A percentile compares a stretch with the other conserved stretches of the same genome.
These are phyloP conservation scores for Letharia lupina DNA, from an alignment of 495 filamentous ascomycete genomes.

Conservation along the genomic window DNA sequence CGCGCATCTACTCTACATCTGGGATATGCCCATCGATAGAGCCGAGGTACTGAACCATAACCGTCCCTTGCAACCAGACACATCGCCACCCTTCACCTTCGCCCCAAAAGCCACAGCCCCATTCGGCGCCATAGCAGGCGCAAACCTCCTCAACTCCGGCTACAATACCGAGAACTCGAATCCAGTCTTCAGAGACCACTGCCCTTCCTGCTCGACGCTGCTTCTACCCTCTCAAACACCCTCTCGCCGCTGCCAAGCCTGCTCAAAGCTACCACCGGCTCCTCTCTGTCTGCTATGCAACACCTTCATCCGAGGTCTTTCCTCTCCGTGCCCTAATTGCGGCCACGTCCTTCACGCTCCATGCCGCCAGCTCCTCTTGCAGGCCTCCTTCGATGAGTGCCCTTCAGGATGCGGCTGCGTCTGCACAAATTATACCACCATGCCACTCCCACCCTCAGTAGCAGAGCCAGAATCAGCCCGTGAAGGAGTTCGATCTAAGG, in stretches of 20 bases:
- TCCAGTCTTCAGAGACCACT: constrained; percentile 41
- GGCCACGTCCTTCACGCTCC: constrained; percentile 45
- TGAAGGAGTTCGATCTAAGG: constrained; percentile 5
- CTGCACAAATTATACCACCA: constrained; percentile 36
- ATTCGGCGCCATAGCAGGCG: background rate
- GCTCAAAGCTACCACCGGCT: constrained; percentile 34
- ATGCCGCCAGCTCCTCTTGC: constrained; percentile 40
- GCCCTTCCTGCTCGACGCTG: constrained; percentile 30
- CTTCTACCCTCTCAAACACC: constrained; percentile 16
- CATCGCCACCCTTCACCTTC: background rate
- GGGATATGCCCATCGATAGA: constrained; percentile 66
- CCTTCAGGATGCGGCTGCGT: constrained; percentile 44
- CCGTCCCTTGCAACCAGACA: background rate
- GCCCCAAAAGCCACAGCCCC: background rate
- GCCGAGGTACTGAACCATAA: constrained; percentile 84
- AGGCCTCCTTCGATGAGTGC: constrained; percentile 26
- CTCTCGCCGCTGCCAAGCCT: constrained; percentile 34
- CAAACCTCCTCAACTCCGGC: constrained; percentile 5
- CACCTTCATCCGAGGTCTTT: constrained; percentile 40
- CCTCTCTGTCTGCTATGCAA: constrained; percentile 42
- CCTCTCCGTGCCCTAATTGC: constrained; percentile 44
- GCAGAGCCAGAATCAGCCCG: background rate
- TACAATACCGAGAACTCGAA: constrained; percentile 23
- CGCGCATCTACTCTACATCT: constrained; percentile 71
- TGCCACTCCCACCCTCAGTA: constrained; percentile 27